phyloP scores from a whole-genome alignment of 768 basidiomycete species.

The Leccinum boreale region DNA sequence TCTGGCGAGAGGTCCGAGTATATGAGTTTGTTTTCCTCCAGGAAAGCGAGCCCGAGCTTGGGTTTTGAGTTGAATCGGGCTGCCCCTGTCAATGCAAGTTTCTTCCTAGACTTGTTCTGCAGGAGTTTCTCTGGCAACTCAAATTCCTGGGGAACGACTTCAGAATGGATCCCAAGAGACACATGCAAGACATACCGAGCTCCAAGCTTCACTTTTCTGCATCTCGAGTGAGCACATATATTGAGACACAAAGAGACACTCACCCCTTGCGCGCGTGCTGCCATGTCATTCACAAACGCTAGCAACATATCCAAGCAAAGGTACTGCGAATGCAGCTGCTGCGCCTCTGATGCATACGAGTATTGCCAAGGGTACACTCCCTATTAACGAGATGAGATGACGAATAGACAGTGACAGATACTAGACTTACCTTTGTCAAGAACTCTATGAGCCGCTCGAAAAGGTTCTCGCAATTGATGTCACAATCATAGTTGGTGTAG shows the following conservation, averaged over 20 bases:
- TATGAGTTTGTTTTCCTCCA: conserved; percentile 92
- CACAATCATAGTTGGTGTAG: conserved; percentile 96
- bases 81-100: conserved; percentile 79
- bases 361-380: conserved; percentile 75
- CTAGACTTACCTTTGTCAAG: conserved; percentile 66
- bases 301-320: conserved; percentile 86
- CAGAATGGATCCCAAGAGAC: conserved; percentile 1
- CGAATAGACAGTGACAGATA: neutral
- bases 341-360: conserved; percentile 53
- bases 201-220: conserved; percentile 57
- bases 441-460: conserved; percentile 90
- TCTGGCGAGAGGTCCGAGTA: conserved; percentile 59
- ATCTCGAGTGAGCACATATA: conserved; percentile 8
- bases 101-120: conserved; percentile 79
- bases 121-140: conserved; percentile 55
- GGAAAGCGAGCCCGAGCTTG: conserved; percentile 82
- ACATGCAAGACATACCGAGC: conserved; percentile 43
- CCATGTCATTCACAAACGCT: conserved; percentile 86
- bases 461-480: conserved; percentile 93
- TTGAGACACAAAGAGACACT: conserved; percentile 19
- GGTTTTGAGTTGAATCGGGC: conserved; percentile 90
- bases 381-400: conserved; percentile 35
- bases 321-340: conserved; percentile 77
- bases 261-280: conserved; percentile 54
- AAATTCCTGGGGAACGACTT: conserved; percentile 42